These are phyloP conservation scores for Phlyctochytrium arcticum DNA, from an alignment of 192 early-diverging fungal genomes.

Conservation along the genomic window DNA sequence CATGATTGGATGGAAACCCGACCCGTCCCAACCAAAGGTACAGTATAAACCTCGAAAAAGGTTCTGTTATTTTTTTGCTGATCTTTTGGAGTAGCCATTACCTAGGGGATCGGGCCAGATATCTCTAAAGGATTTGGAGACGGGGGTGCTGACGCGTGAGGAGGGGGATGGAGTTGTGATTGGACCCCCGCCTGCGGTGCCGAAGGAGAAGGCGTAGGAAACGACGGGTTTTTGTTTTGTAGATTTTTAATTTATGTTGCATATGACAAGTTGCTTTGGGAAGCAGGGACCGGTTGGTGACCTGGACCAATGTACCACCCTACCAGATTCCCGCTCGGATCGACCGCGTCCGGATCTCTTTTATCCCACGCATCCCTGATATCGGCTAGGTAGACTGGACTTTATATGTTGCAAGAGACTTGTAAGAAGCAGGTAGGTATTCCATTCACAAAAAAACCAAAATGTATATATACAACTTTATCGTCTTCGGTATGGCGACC, in stretches of 20 bases:
- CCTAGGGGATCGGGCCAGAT: slow-evolving; percentile 73
- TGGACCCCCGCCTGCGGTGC: slow-evolving; percentile 19
- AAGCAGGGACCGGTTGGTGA: no score
- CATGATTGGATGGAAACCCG: slow-evolving; percentile 91
- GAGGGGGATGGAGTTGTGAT: slow-evolving; percentile 1
- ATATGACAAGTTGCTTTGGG: no score
- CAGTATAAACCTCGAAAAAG: neutral
- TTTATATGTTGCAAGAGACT: no score
- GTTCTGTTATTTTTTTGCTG: neutral
- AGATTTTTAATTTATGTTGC: neutral
- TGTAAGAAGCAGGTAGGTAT: no score
- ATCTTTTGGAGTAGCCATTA: slow-evolving; percentile 43
- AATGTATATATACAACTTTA: no score
- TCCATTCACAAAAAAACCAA: no score
- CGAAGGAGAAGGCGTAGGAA: neutral
- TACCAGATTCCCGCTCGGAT: no score
- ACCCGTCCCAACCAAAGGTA: slow-evolving; percentile 69
- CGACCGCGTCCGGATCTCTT: no score
- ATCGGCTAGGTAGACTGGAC: no score
- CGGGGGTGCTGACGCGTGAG: neutral
- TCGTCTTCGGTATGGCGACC: no score
- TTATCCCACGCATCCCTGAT: no score
- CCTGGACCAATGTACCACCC: no score
- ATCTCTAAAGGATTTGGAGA: slow-evolving; percentile 62
- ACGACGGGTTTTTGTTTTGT: neutral